Percentiles rank a stretch among this genome's conserved stretches.
These are phyloP conservation scores for Cylindrotheca closterium DNA, from an alignment of 108 stramenopile species.

Conservation along the genomic window DNA sequence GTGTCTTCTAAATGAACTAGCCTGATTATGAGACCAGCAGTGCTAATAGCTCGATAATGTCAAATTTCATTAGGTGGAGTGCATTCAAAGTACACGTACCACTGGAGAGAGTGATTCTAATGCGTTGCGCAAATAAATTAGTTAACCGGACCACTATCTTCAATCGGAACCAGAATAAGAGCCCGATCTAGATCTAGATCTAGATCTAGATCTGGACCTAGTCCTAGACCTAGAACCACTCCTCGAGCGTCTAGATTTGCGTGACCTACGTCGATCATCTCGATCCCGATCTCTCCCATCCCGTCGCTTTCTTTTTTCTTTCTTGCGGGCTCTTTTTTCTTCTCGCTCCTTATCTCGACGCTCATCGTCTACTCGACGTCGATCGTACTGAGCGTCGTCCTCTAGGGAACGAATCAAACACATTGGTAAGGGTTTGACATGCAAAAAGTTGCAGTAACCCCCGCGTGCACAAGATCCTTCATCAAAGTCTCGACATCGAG, in stretches of 20 bases:
- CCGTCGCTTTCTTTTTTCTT: slow-evolving; percentile 9
- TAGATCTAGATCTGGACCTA: neutral
- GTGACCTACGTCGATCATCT: slow-evolving; percentile 14
- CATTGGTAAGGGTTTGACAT: slow-evolving; percentile 83
- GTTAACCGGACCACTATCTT: too few relatives aligned
- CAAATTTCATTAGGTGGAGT: too few relatives aligned
- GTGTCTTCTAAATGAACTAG: too few relatives aligned
- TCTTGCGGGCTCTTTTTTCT: slow-evolving; percentile 13
- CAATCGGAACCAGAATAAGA: too few relatives aligned
- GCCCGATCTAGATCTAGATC: too few relatives aligned
- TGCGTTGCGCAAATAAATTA: too few relatives aligned
- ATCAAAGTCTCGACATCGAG: slow-evolving; percentile 93
- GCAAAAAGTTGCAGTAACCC: slow-evolving; percentile 98
- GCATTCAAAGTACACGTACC: too few relatives aligned
- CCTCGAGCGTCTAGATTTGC: slow-evolving; percentile 8
- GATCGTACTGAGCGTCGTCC: slow-evolving; percentile 71
- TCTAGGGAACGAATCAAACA: slow-evolving; percentile 71
- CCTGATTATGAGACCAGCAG: too few relatives aligned
- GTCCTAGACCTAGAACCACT: slow-evolving; percentile 10
- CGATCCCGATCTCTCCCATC: too few relatives aligned
- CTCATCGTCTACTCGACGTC: slow-evolving; percentile 21
- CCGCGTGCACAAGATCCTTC: slow-evolving; percentile 84
- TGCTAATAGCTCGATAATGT: too few relatives aligned
- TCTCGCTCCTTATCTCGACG: slow-evolving; percentile 28
- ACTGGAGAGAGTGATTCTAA: too few relatives aligned